A percentile compares a stretch with the other conserved stretches of the same genome.
Conservation (phyloP, 1,284 basidiomycete genomes). For the Meripilus lineatus region DNA sequence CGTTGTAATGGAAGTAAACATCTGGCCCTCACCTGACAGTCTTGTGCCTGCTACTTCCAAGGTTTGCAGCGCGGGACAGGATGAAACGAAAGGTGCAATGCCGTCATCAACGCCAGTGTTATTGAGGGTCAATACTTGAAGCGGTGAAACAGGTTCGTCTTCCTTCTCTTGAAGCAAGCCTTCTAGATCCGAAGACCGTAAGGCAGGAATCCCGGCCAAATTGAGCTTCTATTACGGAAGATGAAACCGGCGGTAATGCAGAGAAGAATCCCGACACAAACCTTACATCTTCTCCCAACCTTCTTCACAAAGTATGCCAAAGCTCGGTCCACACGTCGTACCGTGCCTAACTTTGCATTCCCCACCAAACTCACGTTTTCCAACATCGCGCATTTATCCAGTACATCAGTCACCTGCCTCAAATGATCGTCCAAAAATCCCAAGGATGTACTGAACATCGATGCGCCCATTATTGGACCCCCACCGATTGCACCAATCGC, state of each 20-base stretch:
- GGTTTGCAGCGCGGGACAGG: conserved; percentile 41
- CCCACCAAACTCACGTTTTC: conserved; percentile 56
- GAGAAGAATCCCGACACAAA: conserved; percentile 17
- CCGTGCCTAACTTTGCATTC: conserved; percentile 52
- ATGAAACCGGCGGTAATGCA: neutral
- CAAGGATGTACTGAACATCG: conserved; percentile 41
- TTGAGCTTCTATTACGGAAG: conserved; percentile 41
- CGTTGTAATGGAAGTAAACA: neutral
- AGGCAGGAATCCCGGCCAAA: conserved; percentile 44
- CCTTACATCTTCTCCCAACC: conserved; percentile 60
- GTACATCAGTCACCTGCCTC: conserved; percentile 35
- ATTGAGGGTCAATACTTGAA: conserved; percentile 52
- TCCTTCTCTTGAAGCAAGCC: conserved; percentile 36
- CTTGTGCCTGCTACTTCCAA: conserved; percentile 55
- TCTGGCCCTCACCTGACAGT: conserved; percentile 44
- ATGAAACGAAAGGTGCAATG: conserved; percentile 45
- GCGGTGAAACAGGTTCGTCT: conserved; percentile 26
- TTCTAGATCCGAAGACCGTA: conserved; percentile 49
- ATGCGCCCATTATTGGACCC: conserved; percentile 38
- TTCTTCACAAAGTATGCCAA: conserved; percentile 42
- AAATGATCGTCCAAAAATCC: conserved; percentile 57
- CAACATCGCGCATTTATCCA: conserved; percentile 35
- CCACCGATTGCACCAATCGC: conserved; percentile 59
- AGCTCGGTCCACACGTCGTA: conserved; percentile 30
- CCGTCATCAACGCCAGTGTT: conserved; percentile 59